phyloP scores from a whole-genome alignment of 352 stramenopile genomes.

The Sclerospora graminicola region DNA sequence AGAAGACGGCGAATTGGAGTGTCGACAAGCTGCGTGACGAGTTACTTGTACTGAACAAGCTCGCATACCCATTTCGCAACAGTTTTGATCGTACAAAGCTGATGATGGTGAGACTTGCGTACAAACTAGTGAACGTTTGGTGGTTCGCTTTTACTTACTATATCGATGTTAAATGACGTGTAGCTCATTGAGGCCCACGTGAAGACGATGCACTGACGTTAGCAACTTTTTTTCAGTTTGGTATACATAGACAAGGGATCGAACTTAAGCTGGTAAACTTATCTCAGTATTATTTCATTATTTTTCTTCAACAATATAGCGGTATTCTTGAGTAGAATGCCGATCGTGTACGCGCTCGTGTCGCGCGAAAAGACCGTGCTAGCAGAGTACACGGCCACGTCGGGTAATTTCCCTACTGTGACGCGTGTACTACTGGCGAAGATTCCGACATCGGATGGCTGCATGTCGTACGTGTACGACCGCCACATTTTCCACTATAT shows the following conservation, averaged over 20 bases:
- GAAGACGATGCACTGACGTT: constrained; percentile 10
- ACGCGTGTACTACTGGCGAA: constrained; percentile 95
- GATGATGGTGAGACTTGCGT: constrained; percentile 38
- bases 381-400: constrained; percentile 93
- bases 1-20: constrained; percentile 52
- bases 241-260: no score
- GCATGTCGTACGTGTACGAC: constrained; percentile 99
- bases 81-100: constrained; percentile 50
- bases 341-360: constrained; percentile 93
- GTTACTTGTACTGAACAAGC: constrained; percentile 54
- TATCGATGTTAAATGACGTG: not conserved
- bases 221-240: no score
- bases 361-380: constrained; percentile 96
- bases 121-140: not conserved
- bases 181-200: constrained; percentile 12
- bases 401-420: constrained; percentile 97
- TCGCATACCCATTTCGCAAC: constrained; percentile 55
- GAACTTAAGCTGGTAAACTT: not conserved
- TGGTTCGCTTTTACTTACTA: not conserved
- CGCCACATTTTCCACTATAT: constrained; percentile 94
- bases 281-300: no score
- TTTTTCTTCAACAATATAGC: not conserved
- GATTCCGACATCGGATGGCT: constrained; percentile 88
- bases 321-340: constrained; percentile 15
- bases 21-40: constrained; percentile 67